Evolutionary conservation across 345 rosid species (phyloP), one percentile per base, ranked within the genome.

Genomic region (Salix suchowensis): DNA sequence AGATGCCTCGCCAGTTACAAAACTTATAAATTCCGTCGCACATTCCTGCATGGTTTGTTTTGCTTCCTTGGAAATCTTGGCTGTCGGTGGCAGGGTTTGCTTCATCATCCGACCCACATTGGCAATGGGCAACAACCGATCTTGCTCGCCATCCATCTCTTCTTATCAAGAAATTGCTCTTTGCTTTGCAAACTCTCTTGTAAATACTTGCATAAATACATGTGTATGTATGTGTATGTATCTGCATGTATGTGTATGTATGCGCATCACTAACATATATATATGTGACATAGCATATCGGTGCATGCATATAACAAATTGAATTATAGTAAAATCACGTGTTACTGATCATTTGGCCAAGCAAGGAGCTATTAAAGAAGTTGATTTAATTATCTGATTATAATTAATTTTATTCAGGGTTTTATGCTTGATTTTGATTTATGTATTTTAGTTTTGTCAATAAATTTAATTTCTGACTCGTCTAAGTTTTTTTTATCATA

Each of bases 11-110:
- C 73, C 50, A 1, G 81, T 77, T 28, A 81, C 81, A 64, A 81
- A 81, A 70, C 84, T 77, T 77, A 81, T 26, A 54, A 81, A 81
- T 70, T 81, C 84, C 4, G 81, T 77, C 8, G 81, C 81, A 65
- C 84, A 77, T 77, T 81, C 84, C 73, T 81, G 84, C 72, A 77
- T 74, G 34, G 72, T 74, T 74, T 81, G 68, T 58, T 81, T 81
- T 3, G 76, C 84, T 65, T 77, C 84, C 46, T 77, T 81, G 32
- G 84, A 81, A 21, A 81, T 77, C 78, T 81, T 81, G 36, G 81
- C 81, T 5, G 4, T 70, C 65, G 72, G 50, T 30, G 84, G 81
- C 67, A 81, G 36, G 46, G 77, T 65, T 66, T 65, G 61, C 78
- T 81, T 81, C 84, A 81, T 81, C 40, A 81, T 70, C 26, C 76